Conservation (phyloP, 2,329 filamentous ascomycete species). For the Mycosphaerelloides madeirae region DNA sequence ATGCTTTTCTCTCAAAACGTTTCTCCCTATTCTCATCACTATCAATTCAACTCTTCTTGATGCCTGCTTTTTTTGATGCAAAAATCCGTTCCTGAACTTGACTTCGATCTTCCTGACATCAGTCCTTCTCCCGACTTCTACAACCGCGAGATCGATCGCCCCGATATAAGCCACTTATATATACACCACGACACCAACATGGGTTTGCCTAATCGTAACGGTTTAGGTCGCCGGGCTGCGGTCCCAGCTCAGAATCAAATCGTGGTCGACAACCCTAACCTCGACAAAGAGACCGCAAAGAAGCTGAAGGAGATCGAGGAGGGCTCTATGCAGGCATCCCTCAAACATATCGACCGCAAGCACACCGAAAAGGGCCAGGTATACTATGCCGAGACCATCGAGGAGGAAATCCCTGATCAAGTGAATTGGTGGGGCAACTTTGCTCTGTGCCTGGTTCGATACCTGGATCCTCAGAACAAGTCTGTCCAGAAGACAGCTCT, state of each 20-base stretch:
- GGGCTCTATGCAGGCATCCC: constrained; percentile 24
- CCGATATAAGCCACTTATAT: too few species aligned
- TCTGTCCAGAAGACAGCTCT: constrained; percentile 20
- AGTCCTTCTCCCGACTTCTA: too few species aligned
- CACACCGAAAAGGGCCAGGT: constrained; percentile 24
- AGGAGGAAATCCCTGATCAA: constrained; percentile 9
- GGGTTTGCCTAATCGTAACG: too few species aligned
- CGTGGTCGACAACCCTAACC: constrained; percentile 18
- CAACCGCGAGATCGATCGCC: too few species aligned
- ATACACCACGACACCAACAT: too few species aligned
- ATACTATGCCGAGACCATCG: constrained; percentile 26
- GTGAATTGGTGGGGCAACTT: constrained; percentile 24
- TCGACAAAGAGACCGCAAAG: constrained; percentile 21
- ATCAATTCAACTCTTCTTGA: too few species aligned
- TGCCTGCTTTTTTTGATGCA: too few species aligned
- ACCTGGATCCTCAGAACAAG: constrained; percentile 15
- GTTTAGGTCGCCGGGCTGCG: too few species aligned
- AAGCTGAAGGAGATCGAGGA: constrained; percentile 26
- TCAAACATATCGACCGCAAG: constrained; percentile 27
- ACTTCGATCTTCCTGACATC: too few species aligned
- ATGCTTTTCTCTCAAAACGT: background rate
- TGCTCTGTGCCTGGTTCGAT: constrained; percentile 19
- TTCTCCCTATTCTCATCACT: too few species aligned
- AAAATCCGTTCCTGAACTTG: too few species aligned
- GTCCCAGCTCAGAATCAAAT: too few species aligned